Conservation (phyloP, 2,329 filamentous ascomycete species). For the Cladosporium sp. region DNA sequence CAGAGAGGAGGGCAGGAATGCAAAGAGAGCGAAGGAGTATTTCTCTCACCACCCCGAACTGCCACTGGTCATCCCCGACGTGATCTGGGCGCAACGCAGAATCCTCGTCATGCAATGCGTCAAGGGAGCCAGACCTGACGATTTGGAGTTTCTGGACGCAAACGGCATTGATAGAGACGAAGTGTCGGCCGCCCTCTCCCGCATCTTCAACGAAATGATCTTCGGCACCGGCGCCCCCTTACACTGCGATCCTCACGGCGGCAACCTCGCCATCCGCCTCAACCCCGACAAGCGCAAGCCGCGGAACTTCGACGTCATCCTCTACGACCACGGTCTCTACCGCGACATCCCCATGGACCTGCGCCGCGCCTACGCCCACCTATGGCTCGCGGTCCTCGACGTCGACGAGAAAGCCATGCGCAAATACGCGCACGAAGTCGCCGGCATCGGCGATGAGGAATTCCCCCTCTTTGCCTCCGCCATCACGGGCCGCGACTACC, state of each 20-base stretch:
- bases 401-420: conserved; percentile 83
- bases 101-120: conserved; percentile 96
- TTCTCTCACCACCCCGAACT: conserved; percentile 69
- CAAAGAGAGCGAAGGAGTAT: conserved; percentile 71
- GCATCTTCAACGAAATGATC: conserved; percentile 99
- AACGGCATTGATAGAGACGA: conserved; percentile 91
- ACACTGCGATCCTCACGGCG: conserved; percentile 95
- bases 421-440: conserved; percentile 82
- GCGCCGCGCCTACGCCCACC: conserved; percentile 85
- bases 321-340: conserved; percentile 97
- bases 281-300: conserved; percentile 58
- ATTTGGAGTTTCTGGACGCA: conserved; percentile 78
- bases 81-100: conserved; percentile 82
- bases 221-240: conserved; percentile 84
- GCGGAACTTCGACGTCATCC: conserved; percentile 84
- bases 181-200: conserved; percentile 83
- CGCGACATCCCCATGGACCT: conserved; percentile 79
- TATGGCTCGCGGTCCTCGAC: conserved; percentile 95
- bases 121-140: conserved; percentile 80
- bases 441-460: conserved; percentile 80
- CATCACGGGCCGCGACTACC: conserved; percentile 91
- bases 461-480: conserved; percentile 95
- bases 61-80: conserved; percentile 84
- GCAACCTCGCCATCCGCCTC: conserved; percentile 88
- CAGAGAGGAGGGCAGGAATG: conserved; percentile 77